Conservation (phyloP, 2,329 filamentous ascomycete genomes). For the Trichoderma semiorbis region DNA sequence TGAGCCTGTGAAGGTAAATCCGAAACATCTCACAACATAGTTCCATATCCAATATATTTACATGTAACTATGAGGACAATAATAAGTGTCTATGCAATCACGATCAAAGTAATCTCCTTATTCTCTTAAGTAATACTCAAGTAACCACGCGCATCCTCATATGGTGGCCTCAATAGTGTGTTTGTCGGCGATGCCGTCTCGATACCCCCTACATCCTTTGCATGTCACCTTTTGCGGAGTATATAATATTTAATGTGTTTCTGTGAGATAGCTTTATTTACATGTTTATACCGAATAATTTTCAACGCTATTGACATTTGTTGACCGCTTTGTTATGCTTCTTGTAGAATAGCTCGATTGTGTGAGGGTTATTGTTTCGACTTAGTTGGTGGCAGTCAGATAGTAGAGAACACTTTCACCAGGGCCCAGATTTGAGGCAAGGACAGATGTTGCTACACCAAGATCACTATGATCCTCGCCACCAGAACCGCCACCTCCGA, state of each 20-base stretch:
- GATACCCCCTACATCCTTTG: neutral
- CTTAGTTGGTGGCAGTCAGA: neutral
- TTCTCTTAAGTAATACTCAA: neutral
- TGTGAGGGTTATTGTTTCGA: neutral
- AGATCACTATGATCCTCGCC: slow-evolving; percentile 1
- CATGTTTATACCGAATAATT: neutral
- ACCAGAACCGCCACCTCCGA: slow-evolving; percentile 1
- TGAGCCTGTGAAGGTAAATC: neutral
- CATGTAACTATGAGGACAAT: neutral
- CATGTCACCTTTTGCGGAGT: neutral
- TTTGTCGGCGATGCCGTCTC: neutral
- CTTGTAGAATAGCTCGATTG: neutral
- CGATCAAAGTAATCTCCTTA: neutral
- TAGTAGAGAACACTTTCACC: slow-evolving; percentile 1
- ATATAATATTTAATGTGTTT: neutral
- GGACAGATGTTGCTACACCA: neutral
- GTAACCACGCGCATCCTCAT: neutral
- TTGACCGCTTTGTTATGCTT: neutral
- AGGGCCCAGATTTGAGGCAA: neutral
- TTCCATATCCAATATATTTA: neutral
- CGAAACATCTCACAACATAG: neutral
- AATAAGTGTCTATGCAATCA: neutral
- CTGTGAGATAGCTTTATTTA: neutral
- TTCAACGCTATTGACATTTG: neutral
- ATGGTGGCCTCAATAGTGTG: neutral